A percentile compares a stretch with the other conserved stretches of the same genome.
Evolutionary conservation across 129 eudicot genomes (phyloP).

Genomic region (Flaveria sonorensis): DNA sequence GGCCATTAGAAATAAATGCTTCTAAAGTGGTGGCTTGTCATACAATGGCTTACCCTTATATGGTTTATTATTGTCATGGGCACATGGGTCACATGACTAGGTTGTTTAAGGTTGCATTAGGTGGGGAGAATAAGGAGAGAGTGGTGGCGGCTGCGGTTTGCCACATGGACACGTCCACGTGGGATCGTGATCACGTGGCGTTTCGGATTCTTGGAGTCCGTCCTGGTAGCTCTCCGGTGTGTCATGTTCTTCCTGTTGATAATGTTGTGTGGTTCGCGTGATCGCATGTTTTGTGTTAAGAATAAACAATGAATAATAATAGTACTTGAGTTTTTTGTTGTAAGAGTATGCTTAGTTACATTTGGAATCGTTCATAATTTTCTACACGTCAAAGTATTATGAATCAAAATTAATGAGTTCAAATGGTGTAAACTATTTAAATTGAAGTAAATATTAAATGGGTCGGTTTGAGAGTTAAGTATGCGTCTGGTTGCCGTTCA

Average conservation of each 20-base stretch:
- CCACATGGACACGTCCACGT: conserved; percentile 65
- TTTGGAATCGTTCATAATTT: neutral
- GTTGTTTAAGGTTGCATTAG: conserved; percentile 42
- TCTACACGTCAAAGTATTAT: neutral
- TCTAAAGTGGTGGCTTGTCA: conserved; percentile 58
- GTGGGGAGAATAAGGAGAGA: conserved; percentile 53
- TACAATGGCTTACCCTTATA: conserved; percentile 70
- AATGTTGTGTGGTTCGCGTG: conserved; percentile 58
- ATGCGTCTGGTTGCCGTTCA: neutral
- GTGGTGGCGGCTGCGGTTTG: conserved; percentile 59
- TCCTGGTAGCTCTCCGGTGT: conserved; percentile 60
- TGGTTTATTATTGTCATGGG: conserved; percentile 67
- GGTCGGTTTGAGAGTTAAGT: neutral
- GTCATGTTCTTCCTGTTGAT: conserved; percentile 70
- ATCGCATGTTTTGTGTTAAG: neutral
- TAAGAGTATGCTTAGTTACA: neutral
- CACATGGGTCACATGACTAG: conserved; percentile 41
- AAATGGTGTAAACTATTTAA: neutral
- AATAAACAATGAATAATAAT: conserved; percentile 12
- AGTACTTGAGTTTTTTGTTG: neutral
- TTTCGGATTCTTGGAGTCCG: conserved; percentile 42
- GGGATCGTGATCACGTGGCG: conserved; percentile 58
- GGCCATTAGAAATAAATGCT: conserved; percentile 41
- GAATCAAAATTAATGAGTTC: neutral
- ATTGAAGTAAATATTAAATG: neutral